Percentiles rank a stretch among this genome's conserved stretches.
These are phyloP conservation scores for Blastobotrys robertii DNA, from an alignment of 805 yeast species.

Conservation along the genomic window DNA sequence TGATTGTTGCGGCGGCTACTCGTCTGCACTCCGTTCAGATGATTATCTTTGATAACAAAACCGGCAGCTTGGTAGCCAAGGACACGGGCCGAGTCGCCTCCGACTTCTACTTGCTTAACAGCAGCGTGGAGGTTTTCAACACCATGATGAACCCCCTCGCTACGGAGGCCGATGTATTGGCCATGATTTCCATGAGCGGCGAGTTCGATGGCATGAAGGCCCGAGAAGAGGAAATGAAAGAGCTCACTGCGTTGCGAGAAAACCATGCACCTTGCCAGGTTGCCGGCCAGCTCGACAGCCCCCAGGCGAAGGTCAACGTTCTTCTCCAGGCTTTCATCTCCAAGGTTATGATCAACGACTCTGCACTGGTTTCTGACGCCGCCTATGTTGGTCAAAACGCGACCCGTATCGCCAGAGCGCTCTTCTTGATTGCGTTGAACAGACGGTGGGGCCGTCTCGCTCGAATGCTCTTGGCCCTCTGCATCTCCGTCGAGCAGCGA, in stretches of 20 bases:
- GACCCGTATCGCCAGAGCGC: conserved; percentile 84
- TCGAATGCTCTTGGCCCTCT: conserved; percentile 62
- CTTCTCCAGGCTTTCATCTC: conserved; percentile 84
- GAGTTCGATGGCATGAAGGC: conserved; percentile 87
- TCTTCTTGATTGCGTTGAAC: conserved; percentile 77
- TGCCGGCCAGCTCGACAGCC: conserved; percentile 61
- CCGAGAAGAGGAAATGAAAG: conserved; percentile 78
- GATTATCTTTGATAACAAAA: conserved; percentile 83
- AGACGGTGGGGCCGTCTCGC: conserved; percentile 86
- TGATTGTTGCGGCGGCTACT: conserved; percentile 74
- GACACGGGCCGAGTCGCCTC: conserved; percentile 93
- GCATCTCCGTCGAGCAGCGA: conserved; percentile 77
- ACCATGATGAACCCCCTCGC: conserved; percentile 75
- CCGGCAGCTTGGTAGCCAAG: conserved; percentile 70
- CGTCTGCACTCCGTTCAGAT: conserved; percentile 79
- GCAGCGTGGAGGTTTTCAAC: conserved; percentile 82
- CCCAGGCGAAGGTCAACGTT: conserved; percentile 81
- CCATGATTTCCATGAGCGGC: conserved; percentile 83
- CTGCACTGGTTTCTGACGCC: conserved; percentile 77
- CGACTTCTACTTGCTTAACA: conserved; percentile 79
- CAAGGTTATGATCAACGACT: conserved; percentile 57
- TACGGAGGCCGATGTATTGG: conserved; percentile 82
- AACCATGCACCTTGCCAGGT: conserved; percentile 60
- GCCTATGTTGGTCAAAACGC: conserved; percentile 94
- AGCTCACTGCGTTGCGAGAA: conserved; percentile 53